Conservation (phyloP, 768 basidiomycete genomes). For the Suillus sp. region DNA sequence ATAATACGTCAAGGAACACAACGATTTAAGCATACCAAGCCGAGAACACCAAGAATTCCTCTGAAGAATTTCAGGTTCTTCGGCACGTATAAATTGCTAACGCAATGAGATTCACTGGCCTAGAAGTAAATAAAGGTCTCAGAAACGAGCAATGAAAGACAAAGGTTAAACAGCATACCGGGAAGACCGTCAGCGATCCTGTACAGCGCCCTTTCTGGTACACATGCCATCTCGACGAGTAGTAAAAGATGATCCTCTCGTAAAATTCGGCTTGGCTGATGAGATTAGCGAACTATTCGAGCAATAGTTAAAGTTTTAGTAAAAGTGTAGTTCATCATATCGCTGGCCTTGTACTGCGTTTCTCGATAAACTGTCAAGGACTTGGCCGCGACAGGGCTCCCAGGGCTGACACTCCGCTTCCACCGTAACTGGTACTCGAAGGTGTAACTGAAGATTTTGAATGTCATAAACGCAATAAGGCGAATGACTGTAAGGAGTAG, state of each 20-base stretch:
- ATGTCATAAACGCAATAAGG: not conserved
- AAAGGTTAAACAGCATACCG: not conserved
- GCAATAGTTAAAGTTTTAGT: not conserved
- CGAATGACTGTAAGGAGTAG: not conserved
- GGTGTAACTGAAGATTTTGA: not conserved
- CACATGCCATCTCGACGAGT: not conserved
- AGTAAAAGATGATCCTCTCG: not conserved
- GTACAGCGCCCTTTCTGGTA: conserved; percentile 3
- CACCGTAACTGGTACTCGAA: not conserved
- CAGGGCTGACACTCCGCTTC: not conserved
- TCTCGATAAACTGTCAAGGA: not conserved
- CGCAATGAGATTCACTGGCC: not conserved
- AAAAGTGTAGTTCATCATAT: not conserved
- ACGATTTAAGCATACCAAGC: not conserved
- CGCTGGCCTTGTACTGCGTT: not conserved
- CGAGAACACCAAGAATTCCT: not conserved
- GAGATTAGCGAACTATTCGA: not conserved
- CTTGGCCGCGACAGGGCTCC: too few species aligned
- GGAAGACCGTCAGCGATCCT: not conserved
- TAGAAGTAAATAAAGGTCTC: not conserved
- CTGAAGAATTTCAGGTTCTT: not conserved
- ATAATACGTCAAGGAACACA: not conserved
- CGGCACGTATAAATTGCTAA: not conserved
- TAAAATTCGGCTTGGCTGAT: not conserved
- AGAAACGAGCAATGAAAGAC: not conserved